Evolutionary conservation across 495 filamentous ascomycete genomes (phyloP).

Genomic region (Geoglossum glabrum): DNA sequence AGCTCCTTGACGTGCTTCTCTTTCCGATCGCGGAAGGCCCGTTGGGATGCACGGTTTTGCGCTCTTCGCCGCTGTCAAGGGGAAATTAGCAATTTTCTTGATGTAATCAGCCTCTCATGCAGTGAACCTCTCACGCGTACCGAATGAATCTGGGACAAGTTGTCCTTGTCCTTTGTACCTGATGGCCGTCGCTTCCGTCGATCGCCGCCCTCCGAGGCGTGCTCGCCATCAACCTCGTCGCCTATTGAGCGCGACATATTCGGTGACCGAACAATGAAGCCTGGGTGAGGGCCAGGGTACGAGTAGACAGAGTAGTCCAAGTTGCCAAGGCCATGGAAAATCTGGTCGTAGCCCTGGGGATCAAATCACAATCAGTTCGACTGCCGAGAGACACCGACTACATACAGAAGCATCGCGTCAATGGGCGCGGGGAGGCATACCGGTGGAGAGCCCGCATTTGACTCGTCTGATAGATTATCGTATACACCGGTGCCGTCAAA

Average conservation of each 20-base stretch:
- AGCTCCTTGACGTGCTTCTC: conserved; percentile 26
- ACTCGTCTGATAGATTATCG: neutral
- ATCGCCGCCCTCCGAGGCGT: neutral
- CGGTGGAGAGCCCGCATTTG: neutral
- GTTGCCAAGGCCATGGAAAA: neutral
- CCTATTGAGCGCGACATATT: neutral
- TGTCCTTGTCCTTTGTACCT: neutral
- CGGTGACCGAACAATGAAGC: neutral
- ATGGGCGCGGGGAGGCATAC: neutral
- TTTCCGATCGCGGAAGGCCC: conserved; percentile 30
- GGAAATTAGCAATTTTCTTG: neutral
- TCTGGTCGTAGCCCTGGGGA: neutral
- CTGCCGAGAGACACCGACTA: neutral
- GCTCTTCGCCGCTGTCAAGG: neutral
- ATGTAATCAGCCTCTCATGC: neutral
- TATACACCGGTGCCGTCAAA: neutral
- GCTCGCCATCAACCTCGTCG: neutral
- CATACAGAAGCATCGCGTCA: neutral
- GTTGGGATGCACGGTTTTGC: neutral
- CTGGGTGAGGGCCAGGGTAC: neutral
- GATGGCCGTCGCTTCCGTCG: neutral
- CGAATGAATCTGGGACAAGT: neutral
- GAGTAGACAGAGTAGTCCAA: neutral
- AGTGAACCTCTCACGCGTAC: neutral
- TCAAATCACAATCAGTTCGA: neutral